A percentile compares a stretch with the other conserved stretches of the same genome.
Conservation (phyloP, 2,329 filamentous ascomycete genomes). For the Cladosporium sp. region DNA sequence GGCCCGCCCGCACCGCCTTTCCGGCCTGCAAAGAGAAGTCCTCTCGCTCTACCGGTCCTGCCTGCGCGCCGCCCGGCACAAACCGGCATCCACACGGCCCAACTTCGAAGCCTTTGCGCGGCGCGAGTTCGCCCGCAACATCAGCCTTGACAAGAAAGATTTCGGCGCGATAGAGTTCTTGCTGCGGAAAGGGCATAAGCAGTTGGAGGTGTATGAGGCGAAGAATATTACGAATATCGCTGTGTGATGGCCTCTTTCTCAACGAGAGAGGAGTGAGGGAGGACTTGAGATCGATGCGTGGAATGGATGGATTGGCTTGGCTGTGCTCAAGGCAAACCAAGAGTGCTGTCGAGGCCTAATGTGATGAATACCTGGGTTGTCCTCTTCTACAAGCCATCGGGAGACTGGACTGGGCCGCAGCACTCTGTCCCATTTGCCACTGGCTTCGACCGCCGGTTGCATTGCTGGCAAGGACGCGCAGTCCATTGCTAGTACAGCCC, state of each 20-base stretch:
- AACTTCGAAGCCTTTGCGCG: constrained; percentile 32
- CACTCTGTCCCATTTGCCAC: too few relatives aligned
- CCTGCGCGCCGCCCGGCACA: constrained; percentile 73
- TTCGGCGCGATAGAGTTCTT: constrained; percentile 83
- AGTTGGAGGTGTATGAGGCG: constrained; percentile 77
- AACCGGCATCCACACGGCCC: constrained; percentile 51
- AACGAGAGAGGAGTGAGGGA: neutral
- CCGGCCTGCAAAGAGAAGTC: constrained; percentile 88
- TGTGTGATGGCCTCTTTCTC: too few relatives aligned
- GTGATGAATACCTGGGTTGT: too few relatives aligned
- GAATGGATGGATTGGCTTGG: too few relatives aligned
- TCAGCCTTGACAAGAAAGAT: constrained; percentile 71
- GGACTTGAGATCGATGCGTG: too few relatives aligned
- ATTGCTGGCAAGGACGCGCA: too few relatives aligned
- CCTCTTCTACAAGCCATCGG: too few relatives aligned
- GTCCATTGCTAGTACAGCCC: too few relatives aligned
- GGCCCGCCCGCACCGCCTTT: constrained; percentile 51
- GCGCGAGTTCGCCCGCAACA: constrained; percentile 70
- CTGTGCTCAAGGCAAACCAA: too few relatives aligned
- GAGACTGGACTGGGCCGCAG: too few relatives aligned
- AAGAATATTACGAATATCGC: constrained; percentile 73
- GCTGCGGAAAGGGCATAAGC: constrained; percentile 72
- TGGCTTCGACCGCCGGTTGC: too few relatives aligned
- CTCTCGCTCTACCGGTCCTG: constrained; percentile 82
- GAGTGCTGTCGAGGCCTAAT: too few relatives aligned